These are phyloP conservation scores for Colletotrichum theobromicola DNA, from an alignment of 2,329 filamentous ascomycete species.

Conservation along the genomic window DNA sequence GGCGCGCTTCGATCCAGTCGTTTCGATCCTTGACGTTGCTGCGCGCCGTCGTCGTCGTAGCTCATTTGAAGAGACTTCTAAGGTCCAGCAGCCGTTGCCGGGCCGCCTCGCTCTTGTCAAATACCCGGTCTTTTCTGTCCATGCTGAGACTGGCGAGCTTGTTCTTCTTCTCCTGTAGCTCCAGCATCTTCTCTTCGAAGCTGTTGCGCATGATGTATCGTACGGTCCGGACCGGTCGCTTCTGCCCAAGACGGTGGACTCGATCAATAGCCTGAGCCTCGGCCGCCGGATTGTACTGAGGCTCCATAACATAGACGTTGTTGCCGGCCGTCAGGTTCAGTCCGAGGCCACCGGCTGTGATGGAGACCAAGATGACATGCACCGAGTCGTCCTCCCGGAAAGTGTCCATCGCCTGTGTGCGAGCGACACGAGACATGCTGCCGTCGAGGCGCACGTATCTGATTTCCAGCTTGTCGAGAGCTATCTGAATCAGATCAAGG, in stretches of 20 bases:
- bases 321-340: conserved; percentile 88
- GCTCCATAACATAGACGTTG: conserved; percentile 96
- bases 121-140: conserved; percentile 63
- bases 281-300: conserved; percentile 94
- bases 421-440: conserved; percentile 78
- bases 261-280: conserved; percentile 95
- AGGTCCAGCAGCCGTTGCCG: conserved; percentile 67
- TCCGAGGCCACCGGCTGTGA: conserved; percentile 89
- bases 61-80: conserved; percentile 61
- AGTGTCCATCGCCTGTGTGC: conserved; percentile 75
- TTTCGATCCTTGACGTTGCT: neutral
- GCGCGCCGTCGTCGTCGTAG: neutral
- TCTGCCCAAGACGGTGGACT: conserved; percentile 90
- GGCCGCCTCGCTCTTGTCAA: conserved; percentile 59
- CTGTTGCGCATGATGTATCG: conserved; percentile 89
- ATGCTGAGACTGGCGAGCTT: conserved; percentile 87
- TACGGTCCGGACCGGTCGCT: conserved; percentile 82
- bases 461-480: conserved; percentile 72
- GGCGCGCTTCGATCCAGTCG: neutral
- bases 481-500: conserved; percentile 88
- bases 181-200: conserved; percentile 93
- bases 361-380: conserved; percentile 87
- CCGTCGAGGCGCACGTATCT: conserved; percentile 85
- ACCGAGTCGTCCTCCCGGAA: conserved; percentile 77
- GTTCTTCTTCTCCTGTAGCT: conserved; percentile 91